Evolutionary conservation across 1,284 basidiomycete genomes (phyloP).

Genomic region (Ceratobasidium sp.): DNA sequence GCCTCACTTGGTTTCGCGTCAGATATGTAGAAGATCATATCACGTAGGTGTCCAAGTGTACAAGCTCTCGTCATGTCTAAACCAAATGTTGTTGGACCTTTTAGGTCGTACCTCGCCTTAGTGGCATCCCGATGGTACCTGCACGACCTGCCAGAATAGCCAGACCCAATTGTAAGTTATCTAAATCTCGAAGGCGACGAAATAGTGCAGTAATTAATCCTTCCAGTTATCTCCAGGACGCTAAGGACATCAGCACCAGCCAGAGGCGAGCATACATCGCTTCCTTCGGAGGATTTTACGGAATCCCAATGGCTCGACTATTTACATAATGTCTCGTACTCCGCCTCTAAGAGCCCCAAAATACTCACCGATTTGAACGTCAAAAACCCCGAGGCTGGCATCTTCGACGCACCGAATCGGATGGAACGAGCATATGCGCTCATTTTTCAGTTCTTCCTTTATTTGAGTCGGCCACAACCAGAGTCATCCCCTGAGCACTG

Average conservation of each 20-base stretch:
- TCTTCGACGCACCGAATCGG: conserved; percentile 32
- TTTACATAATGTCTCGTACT: conserved; percentile 10
- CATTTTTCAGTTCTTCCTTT: conserved; percentile 34
- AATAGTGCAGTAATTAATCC: not conserved
- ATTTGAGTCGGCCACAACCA: conserved; percentile 38
- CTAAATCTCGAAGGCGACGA: not conserved
- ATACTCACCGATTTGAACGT: conserved; percentile 12
- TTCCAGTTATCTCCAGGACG: not conserved
- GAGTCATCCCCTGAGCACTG: conserved; percentile 34
- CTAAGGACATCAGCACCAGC: not conserved
- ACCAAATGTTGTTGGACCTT: not conserved
- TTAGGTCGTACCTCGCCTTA: conserved; percentile 8
- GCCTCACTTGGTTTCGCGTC: conserved; percentile 20
- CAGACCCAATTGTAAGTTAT: not conserved
- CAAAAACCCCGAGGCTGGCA: conserved; percentile 19
- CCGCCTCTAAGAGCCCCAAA: conserved; percentile 24
- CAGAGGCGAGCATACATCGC: not conserved
- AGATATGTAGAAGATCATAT: conserved; percentile 8
- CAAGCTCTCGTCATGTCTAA: no score
- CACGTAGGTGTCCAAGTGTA: not conserved
- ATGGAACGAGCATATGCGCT: conserved; percentile 42
- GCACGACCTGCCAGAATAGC: not conserved
- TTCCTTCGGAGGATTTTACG: conserved; percentile 21
- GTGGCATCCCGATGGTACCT: not conserved
- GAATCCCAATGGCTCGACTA: conserved; percentile 40